Evolutionary conservation across 1,284 basidiomycete genomes (phyloP).

Genomic region (Laetiporus sulphureus): DNA sequence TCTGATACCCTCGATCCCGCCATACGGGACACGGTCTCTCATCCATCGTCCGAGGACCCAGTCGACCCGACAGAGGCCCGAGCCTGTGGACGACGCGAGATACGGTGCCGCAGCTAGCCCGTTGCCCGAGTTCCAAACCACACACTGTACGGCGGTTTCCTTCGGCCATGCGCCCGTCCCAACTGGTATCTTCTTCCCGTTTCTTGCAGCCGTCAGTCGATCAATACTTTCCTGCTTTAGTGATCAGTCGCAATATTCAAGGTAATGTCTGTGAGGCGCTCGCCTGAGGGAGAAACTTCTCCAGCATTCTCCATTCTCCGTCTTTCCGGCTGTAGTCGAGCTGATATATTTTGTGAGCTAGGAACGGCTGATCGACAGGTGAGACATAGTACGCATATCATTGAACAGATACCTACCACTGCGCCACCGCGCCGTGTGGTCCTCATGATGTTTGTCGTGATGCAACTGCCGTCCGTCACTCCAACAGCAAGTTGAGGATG

Average conservation of each 20-base stretch:
- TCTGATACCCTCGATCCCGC: constrained; percentile 39
- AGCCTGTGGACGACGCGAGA: constrained; percentile 72
- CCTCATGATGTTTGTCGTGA: constrained; percentile 65
- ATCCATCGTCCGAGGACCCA: constrained; percentile 64
- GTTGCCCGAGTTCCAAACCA: constrained; percentile 72
- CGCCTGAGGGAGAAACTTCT: constrained; percentile 74
- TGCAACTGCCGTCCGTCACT: constrained; percentile 75
- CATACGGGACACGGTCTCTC: constrained; percentile 56
- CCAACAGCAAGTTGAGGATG: constrained; percentile 82
- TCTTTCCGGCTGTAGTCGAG: constrained; percentile 77
- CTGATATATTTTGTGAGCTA: constrained; percentile 76
- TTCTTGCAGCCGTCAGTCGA: constrained; percentile 35
- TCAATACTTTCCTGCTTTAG: constrained; percentile 50
- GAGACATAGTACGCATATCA: not conserved
- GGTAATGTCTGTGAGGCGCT: no score
- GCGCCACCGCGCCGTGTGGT: constrained; percentile 61
- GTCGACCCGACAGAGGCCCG: constrained; percentile 84
- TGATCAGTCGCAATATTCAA: not conserved
- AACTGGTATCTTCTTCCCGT: constrained; percentile 23
- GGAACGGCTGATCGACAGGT: constrained; percentile 50
- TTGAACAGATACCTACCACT: constrained; percentile 41
- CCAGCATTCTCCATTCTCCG: constrained; percentile 76
- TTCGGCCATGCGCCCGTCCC: constrained; percentile 69
- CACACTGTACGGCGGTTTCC: constrained; percentile 69
- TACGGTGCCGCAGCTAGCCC: constrained; percentile 62